Conservation (phyloP, 257 asterid genomes). For the Penstemon barbatus region DNA sequence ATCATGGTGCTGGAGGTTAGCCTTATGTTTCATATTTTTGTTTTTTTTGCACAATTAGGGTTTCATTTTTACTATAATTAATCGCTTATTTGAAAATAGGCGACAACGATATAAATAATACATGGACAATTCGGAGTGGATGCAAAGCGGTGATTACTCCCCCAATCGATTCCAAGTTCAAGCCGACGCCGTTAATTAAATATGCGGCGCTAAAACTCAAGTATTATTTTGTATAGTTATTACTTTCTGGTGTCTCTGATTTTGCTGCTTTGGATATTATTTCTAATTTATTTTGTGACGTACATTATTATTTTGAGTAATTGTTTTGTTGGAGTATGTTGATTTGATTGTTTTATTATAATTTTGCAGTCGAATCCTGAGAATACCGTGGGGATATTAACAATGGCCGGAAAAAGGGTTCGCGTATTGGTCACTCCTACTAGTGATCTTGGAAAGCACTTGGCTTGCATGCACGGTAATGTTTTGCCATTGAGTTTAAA, state of each 20-base stretch:
- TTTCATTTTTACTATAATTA: constrained; percentile 5
- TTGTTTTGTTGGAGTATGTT: neutral
- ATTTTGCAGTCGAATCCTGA: constrained; percentile 82
- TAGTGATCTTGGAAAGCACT: constrained; percentile 97
- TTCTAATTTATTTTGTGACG: neutral
- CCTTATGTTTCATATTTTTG: neutral
- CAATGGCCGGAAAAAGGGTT: constrained; percentile 98
- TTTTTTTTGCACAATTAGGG: constrained; percentile 25
- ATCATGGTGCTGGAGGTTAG: constrained; percentile 96
- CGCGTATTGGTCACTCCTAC: constrained; percentile 96
- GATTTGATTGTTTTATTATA: neutral
- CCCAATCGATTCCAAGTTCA: constrained; percentile 87
- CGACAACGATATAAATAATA: constrained; percentile 76
- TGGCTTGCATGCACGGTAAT: constrained; percentile 98
- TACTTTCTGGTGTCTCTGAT: neutral
- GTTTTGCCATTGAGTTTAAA: constrained; percentile 17
- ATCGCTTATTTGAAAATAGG: constrained; percentile 39
- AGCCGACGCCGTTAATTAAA: constrained; percentile 89
- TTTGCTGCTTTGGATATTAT: constrained; percentile 27
- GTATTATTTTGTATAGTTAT: constrained; percentile 32
- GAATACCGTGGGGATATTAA: constrained; percentile 89
- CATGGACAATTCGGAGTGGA: constrained; percentile 97
- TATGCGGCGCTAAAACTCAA: constrained; percentile 97
- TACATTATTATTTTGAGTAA: neutral
- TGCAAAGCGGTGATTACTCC: constrained; percentile 95